Percentiles rank a stretch among this genome's conserved stretches.
Evolutionary conservation across 2,329 filamentous ascomycete genomes (phyloP).

Genomic region (Rutstroemia sp.): DNA sequence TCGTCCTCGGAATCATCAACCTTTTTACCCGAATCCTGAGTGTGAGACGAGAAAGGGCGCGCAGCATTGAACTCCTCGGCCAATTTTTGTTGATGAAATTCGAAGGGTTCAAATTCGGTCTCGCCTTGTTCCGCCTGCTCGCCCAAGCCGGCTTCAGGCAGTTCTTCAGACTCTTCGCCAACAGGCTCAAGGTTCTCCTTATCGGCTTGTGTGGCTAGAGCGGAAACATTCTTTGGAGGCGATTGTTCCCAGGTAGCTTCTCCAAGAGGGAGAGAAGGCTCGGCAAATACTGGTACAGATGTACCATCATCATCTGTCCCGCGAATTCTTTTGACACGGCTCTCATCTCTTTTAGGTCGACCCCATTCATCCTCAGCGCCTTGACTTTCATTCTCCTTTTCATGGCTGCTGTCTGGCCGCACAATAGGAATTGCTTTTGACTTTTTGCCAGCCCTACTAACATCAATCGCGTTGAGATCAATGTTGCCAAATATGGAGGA

Average conservation of each 20-base stretch:
- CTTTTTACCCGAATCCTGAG: no score
- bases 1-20: conserved; percentile 22
- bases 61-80: conserved; percentile 32
- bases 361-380: conserved; percentile 51
- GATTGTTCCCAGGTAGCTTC: conserved; percentile 28
- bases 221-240: conserved; percentile 21
- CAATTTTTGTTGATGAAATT: conserved; percentile 43
- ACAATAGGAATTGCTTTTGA: conserved; percentile 82
- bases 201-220: conserved; percentile 14
- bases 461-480: conserved; percentile 52
- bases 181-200: conserved; percentile 28
- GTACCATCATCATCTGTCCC: conserved; percentile 60
- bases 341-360: conserved; percentile 53
- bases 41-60: conserved; percentile 24
- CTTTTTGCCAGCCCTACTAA: conserved; percentile 58
- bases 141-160: conserved; percentile 22
- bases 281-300: conserved; percentile 68
- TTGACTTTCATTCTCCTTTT: conserved; percentile 32
- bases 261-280: conserved; percentile 36
- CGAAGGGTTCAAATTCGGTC: conserved; percentile 53
- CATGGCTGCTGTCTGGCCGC: conserved; percentile 49
- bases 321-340: conserved; percentile 68
- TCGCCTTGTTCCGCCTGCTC: conserved; percentile 37
- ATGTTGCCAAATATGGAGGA: conserved; percentile 65
- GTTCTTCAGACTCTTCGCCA: conserved; percentile 10